Conservation (phyloP, 179 eudicot genomes). For the Vitellaria paradoxa region DNA sequence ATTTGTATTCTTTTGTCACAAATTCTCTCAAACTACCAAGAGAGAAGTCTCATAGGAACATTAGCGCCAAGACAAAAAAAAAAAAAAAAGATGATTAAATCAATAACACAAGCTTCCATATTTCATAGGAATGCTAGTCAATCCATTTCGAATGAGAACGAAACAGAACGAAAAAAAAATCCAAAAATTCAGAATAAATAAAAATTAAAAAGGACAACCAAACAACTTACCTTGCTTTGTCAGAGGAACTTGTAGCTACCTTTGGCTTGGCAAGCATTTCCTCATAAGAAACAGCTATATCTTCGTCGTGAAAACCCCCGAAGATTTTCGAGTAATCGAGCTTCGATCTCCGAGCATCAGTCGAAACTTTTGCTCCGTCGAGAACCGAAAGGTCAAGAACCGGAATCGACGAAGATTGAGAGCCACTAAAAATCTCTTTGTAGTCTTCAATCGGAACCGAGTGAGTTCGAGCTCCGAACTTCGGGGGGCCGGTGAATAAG, state of each 20-base stretch:
- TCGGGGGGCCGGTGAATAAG: constrained; percentile 38
- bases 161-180: not conserved
- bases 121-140: not conserved
- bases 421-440: constrained; percentile 59
- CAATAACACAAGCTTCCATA: not conserved
- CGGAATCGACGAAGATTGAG: constrained; percentile 64
- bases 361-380: constrained; percentile 20
- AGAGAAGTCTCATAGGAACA: not conserved
- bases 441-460: constrained; percentile 47
- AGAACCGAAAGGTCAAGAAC: constrained; percentile 55
- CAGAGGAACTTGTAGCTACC: constrained; percentile 23
- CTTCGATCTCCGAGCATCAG: constrained; percentile 26
- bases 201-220: not conserved
- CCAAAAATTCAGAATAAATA: not conserved
- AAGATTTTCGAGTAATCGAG: constrained; percentile 69
- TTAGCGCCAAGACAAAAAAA: not conserved
- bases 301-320: constrained; percentile 43
- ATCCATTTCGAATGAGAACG: not conserved
- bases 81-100: not conserved
- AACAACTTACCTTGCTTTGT: constrained; percentile 35
- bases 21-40: not conserved
- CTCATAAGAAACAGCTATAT: constrained; percentile 39
- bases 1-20: not conserved
- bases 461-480: constrained; percentile 23
- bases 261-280: constrained; percentile 38